These are phyloP conservation scores for Byssothecium circinans DNA, from an alignment of 2,329 filamentous ascomycete genomes.

Conservation along the genomic window DNA sequence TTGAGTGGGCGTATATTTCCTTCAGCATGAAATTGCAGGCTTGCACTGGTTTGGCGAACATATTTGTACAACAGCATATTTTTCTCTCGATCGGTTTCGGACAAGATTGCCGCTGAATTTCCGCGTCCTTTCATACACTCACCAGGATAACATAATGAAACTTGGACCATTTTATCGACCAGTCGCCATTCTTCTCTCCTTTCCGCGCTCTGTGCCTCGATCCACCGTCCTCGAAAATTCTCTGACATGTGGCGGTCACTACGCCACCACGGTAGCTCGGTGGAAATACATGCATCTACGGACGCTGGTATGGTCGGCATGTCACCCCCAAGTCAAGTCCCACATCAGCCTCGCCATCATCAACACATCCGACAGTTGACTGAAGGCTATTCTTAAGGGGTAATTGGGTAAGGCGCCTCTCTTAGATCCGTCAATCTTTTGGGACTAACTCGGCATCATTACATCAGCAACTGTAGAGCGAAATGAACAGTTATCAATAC, in stretches of 20 bases:
- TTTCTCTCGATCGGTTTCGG: slow-evolving; percentile 23
- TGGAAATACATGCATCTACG: background rate
- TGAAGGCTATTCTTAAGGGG: background rate
- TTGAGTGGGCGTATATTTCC: background rate
- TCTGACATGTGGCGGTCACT: background rate
- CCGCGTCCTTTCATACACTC: slow-evolving; percentile 22
- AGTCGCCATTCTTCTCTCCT: slow-evolving; percentile 4
- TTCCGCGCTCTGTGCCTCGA: background rate
- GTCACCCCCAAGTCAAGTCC: background rate
- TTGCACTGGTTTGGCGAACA: slow-evolving; percentile 16
- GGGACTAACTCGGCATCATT: too few species aligned
- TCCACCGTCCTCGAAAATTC: background rate
- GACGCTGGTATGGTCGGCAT: background rate
- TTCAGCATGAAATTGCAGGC: slow-evolving; percentile 7
- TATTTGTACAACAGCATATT: slow-evolving; percentile 25
- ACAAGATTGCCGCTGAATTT: slow-evolving; percentile 22
- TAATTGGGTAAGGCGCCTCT: background rate
- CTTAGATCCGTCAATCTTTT: background rate
- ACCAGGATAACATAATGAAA: slow-evolving; percentile 28
- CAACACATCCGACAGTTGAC: slow-evolving; percentile 5
- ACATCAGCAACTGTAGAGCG: too few species aligned
- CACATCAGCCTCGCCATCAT: slow-evolving; percentile 1
- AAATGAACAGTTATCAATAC: too few species aligned
- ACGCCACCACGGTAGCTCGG: background rate
- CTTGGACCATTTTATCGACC: slow-evolving; percentile 13